These are phyloP conservation scores for Haemoproteus tartakovskyi DNA, from an alignment of 169 alveolate genomes.

Conservation along the genomic window DNA sequence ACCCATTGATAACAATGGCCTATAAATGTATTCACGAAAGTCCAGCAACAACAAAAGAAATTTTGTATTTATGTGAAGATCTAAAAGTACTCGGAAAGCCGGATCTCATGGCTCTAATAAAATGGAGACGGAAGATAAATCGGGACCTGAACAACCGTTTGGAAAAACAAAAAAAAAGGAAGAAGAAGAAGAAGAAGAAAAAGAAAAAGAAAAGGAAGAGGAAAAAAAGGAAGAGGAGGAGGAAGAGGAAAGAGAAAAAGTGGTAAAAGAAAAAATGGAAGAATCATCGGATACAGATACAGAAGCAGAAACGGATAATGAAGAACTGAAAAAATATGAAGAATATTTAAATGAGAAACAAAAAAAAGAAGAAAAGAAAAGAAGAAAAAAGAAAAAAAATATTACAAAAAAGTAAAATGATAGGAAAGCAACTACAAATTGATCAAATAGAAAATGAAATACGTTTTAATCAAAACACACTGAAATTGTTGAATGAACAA, in stretches of 20 bases:
- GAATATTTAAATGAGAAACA: slow-evolving; percentile 72
- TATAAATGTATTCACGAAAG: slow-evolving; percentile 56
- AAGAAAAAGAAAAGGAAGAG: not conserved
- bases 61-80: slow-evolving; percentile 76
- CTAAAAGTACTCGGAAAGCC: slow-evolving; percentile 86
- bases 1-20: slow-evolving; percentile 47
- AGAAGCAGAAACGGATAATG: slow-evolving; percentile 67
- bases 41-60: slow-evolving; percentile 80
- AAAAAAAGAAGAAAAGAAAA: slow-evolving; percentile 49
- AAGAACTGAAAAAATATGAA: slow-evolving; percentile 68
- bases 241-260: slow-evolving; percentile 4
- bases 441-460: slow-evolving; percentile 68
- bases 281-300: slow-evolving; percentile 42
- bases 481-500: slow-evolving; percentile 55
- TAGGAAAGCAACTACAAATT: slow-evolving; percentile 6
- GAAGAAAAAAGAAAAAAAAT: slow-evolving; percentile 59
- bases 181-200: slow-evolving; percentile 7
- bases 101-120: slow-evolving; percentile 81
- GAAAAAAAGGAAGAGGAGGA: slow-evolving; percentile 8
- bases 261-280: slow-evolving; percentile 67
- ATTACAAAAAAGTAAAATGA: slow-evolving; percentile 19
- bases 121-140: slow-evolving; percentile 84
- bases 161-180: slow-evolving; percentile 11
- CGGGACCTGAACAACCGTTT: slow-evolving; percentile 8
- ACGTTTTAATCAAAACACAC: slow-evolving; percentile 75